Evolutionary conservation across 495 filamentous ascomycete genomes (phyloP).

Genomic region (Tuber melanosporum): DNA sequence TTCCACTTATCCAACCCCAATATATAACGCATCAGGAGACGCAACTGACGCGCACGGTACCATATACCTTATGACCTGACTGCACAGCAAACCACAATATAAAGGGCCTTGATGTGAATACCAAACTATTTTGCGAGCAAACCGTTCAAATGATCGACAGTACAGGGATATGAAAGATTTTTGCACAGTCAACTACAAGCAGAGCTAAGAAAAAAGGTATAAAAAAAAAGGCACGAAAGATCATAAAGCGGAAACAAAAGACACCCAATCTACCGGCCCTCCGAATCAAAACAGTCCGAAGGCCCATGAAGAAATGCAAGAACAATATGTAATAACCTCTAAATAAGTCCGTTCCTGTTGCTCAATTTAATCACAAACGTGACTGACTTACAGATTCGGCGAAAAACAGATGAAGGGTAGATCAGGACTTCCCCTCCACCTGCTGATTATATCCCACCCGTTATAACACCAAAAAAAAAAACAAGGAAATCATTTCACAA

Average conservation of each 20-base stretch:
- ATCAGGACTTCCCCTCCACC: conserved; percentile 9
- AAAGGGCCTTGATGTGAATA: background rate
- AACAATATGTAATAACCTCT: conserved; percentile 7
- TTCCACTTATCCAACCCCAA: background rate
- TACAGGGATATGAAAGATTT: background rate
- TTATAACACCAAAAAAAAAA: conserved; percentile 11
- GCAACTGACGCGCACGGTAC: background rate
- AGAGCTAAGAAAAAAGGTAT: conserved; percentile 1
- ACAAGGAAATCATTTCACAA: conserved; percentile 18
- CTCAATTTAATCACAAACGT: conserved; percentile 1
- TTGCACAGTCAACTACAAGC: background rate
- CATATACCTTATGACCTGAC: background rate
- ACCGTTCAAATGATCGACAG: background rate
- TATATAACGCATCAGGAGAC: background rate
- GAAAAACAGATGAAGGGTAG: background rate
- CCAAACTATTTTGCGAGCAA: background rate
- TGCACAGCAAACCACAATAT: background rate
- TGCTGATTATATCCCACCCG: background rate
- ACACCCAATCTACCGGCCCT: background rate
- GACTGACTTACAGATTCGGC: background rate
- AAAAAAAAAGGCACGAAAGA: conserved; percentile 22
- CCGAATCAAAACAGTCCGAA: conserved; percentile 11
- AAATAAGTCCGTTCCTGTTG: background rate
- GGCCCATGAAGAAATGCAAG: conserved; percentile 14
- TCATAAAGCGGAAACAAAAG: conserved; percentile 12